Evolutionary conservation across 2,329 filamentous ascomycete species (phyloP), one percentile per base, ranked within the genome.

Genomic region (Chalaropsis ovoidea): DNA sequence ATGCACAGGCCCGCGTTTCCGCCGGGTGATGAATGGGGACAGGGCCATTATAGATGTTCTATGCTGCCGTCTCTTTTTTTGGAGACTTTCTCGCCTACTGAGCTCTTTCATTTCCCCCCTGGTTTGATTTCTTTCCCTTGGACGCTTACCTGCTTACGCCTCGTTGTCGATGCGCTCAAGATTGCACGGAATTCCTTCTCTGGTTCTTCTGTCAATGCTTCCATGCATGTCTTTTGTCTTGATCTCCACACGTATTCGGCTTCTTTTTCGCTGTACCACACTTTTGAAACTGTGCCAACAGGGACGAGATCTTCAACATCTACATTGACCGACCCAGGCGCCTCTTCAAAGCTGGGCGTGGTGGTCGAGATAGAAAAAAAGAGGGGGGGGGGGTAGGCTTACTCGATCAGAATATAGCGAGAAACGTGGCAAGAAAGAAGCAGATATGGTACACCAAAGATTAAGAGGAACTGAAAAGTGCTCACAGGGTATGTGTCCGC

Each of bases 151-250:
- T 62, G 61, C 24, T 35, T 62, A 19, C 13, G 17, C 27, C 24
- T 19, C n/a, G 43, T 27, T 19, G 61, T 47, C 61, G 10, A 56
- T 56, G 52, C 52, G 17, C 15, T 24, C 35, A 27, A 52, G 17
- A 41, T 2, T 8, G 27, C 19, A 39, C 11, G 22, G 56, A 31
- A 49, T 24, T 31, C 17, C 41, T 63, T 66, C 65, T 45, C 13
- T 63, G 61, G 35, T 43, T 22, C 65, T 66, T 66, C 65, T 63
- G 65, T 63, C 27, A 19, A 39, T 56, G 47, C 61, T 66, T 66
- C 65, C 41, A 66, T 66, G 65, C 61, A 62, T 62, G 31, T 56
- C n/a, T 39, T 39, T 62, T 45, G 24, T 45, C 19, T 62, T 62
- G 42, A 35, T 35, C 52, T 56, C 52, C 52, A 35, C 52, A n/a